These are phyloP conservation scores for Colletotrichum sp. DNA, from an alignment of 2,329 filamentous ascomycete species.

Conservation along the genomic window DNA sequence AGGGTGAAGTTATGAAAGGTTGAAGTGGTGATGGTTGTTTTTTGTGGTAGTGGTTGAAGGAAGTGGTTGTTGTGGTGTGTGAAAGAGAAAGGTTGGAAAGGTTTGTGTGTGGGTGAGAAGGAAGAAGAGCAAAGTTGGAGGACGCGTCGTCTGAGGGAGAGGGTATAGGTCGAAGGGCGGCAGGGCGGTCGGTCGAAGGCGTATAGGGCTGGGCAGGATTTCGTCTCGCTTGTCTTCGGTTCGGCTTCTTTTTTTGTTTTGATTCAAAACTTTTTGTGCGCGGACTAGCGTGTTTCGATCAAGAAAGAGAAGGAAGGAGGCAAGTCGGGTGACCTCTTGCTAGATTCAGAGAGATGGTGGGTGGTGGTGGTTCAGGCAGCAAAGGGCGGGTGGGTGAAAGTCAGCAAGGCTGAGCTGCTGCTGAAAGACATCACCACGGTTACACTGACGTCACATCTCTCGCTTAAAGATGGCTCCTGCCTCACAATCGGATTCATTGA, in stretches of 20 bases:
- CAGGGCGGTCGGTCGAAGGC: not conserved
- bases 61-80: not conserved
- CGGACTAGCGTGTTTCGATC: not conserved
- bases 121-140: not conserved
- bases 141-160: not conserved
- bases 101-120: not conserved
- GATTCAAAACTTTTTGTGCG: not conserved
- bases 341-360: not conserved
- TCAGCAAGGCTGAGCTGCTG: not conserved
- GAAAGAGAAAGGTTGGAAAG: not conserved
- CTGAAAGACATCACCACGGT: not conserved
- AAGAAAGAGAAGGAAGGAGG: not conserved
- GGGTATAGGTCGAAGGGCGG: not conserved
- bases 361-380: not conserved
- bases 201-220: not conserved
- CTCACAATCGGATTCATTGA: not conserved
- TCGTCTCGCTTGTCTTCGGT: not conserved
- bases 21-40: not conserved
- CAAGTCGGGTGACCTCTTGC: not conserved
- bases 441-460: not conserved
- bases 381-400: not conserved
- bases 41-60: not conserved
- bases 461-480: not conserved
- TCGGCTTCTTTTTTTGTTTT: not conserved
- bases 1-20: not conserved